phyloP scores from a whole-genome alignment of 257 asterid species.

The Eucommia ulmoides region DNA sequence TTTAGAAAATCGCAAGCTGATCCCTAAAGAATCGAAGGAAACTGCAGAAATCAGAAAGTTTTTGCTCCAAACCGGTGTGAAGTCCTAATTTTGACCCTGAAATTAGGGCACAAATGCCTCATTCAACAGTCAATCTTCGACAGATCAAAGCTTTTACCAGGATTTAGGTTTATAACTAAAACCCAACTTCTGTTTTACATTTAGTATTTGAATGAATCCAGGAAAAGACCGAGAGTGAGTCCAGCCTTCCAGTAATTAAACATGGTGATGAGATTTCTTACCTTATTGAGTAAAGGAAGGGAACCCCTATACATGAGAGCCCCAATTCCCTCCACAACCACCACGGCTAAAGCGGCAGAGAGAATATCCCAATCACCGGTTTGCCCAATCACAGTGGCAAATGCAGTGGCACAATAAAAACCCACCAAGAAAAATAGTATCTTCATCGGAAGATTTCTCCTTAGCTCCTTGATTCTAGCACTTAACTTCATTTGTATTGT shows the following conservation, averaged over 20 bases:
- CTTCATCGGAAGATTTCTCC: constrained; percentile 56
- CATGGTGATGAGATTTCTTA: constrained; percentile 37
- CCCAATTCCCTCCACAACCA: constrained; percentile 88
- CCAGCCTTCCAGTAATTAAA: constrained; percentile 93
- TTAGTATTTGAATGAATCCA: constrained; percentile 86
- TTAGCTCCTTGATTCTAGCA: constrained; percentile 38
- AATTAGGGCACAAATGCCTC: neutral
- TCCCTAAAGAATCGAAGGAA: too few species aligned
- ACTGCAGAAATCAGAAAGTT: neutral
- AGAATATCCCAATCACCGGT: constrained; percentile 98
- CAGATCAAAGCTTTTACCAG: neutral
- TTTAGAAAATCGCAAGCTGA: too few species aligned
- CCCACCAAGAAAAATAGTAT: constrained; percentile 72
- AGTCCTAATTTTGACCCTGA: neutral
- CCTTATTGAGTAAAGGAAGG: constrained; percentile 32
- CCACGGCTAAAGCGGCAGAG: constrained; percentile 85
- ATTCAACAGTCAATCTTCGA: neutral
- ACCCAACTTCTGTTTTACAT: constrained; percentile 1
- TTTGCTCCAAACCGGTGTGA: neutral
- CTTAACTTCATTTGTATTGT: constrained; percentile 34
- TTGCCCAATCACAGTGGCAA: constrained; percentile 91
- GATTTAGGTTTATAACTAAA: neutral
- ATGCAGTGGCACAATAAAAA: constrained; percentile 85
- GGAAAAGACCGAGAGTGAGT: constrained; percentile 75
- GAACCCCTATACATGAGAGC: constrained; percentile 77